Percentiles rank a stretch among this genome's conserved stretches.
Conservation (phyloP, 2,329 filamentous ascomycete species). For the Fusarium verrucosum region DNA sequence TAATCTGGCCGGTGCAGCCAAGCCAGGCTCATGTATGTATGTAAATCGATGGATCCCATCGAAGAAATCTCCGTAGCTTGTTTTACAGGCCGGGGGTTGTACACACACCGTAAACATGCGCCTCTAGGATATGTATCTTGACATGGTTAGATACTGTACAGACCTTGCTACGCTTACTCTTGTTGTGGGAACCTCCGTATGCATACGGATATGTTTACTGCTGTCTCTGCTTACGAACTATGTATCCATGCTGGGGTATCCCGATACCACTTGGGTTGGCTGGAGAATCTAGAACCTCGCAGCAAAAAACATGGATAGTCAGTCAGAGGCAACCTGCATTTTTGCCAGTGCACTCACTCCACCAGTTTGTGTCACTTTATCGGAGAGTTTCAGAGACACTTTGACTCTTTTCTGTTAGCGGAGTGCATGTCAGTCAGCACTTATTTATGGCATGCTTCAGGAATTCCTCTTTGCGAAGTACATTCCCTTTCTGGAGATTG, state of each 20-base stretch:
- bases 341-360: constrained; percentile 15
- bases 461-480: constrained; percentile 17
- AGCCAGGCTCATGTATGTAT: constrained; percentile 1
- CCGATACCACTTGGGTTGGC: neutral
- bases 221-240: neutral
- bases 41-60: constrained; percentile 18
- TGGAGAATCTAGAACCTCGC: constrained; percentile 13
- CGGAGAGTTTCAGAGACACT: constrained; percentile 13
- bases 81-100: constrained; percentile 10
- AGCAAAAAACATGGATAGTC: constrained; percentile 12
- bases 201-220: neutral
- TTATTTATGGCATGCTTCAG: neutral
- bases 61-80: constrained; percentile 34
- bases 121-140: neutral
- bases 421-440: neutral
- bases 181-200: neutral
- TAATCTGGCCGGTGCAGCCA: constrained; percentile 8
- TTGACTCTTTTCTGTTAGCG: neutral
- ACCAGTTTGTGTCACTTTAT: constrained; percentile 19
- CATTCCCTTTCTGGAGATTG: constrained; percentile 26
- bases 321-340: neutral
- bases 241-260: neutral
- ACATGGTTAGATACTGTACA: neutral
- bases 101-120: neutral
- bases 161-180: neutral